phyloP scores from a whole-genome alignment of 2,329 filamentous ascomycete species.

The Cadophora sp. region DNA sequence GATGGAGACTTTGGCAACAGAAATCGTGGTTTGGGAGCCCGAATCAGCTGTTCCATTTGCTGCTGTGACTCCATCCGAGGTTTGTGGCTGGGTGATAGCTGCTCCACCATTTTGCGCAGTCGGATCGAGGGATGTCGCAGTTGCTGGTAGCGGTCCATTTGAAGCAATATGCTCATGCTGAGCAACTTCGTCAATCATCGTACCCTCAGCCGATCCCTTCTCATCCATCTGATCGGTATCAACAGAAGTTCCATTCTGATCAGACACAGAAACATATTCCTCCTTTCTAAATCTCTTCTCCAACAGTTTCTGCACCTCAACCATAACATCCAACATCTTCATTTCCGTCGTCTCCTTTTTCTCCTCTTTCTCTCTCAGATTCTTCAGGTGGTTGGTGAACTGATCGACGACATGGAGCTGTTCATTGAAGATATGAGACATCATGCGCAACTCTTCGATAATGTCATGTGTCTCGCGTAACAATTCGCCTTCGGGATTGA shows the following conservation, averaged over 20 bases:
- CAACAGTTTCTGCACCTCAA: slow-evolving; percentile 14
- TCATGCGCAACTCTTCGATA: slow-evolving; percentile 54
- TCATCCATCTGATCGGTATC: neutral
- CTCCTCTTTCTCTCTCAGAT: slow-evolving; percentile 18
- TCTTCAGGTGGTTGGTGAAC: slow-evolving; percentile 24
- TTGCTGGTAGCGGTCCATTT: neutral
- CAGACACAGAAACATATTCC: neutral
- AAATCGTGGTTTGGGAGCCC: slow-evolving; percentile 2
- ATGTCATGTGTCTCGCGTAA: slow-evolving; percentile 54
- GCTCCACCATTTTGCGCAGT: neutral
- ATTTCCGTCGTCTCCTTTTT: slow-evolving; percentile 6
- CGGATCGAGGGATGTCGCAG: neutral
- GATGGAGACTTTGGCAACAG: neutral
- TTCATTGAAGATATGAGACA: slow-evolving; percentile 46
- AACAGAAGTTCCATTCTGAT: neutral
- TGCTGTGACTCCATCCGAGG: neutral
- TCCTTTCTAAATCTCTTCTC: slow-evolving; percentile 5
- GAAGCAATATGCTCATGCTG: neutral
- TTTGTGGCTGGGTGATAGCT: no score
- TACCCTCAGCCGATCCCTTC: neutral
- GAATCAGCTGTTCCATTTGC: neutral
- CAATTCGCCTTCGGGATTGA: slow-evolving; percentile 50
- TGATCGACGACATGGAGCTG: slow-evolving; percentile 19
- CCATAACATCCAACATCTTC: slow-evolving; percentile 20
- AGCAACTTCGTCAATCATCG: neutral